Evolutionary conservation across 805 yeast species (phyloP).

Genomic region (Cyberlindnera xishuangbannaensis): DNA sequence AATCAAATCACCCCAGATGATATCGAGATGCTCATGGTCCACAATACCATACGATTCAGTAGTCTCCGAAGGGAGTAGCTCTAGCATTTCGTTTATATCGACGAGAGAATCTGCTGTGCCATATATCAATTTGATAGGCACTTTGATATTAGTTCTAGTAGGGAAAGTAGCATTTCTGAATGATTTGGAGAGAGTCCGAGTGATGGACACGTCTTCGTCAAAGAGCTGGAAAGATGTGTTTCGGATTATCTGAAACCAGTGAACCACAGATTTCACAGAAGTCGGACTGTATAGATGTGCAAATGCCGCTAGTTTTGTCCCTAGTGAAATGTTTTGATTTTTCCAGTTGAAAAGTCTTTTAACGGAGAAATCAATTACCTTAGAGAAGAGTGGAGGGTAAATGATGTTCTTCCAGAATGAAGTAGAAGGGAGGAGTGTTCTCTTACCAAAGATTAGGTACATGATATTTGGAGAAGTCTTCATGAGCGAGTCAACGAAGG

Average conservation of each 20-base stretch:
- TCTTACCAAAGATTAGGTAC: conserved; percentile 68
- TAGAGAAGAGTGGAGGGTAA: conserved; percentile 70
- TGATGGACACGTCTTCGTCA: conserved; percentile 50
- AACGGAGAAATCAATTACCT: conserved; percentile 67
- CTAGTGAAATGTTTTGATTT: conserved; percentile 58
- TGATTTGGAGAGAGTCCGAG: conserved; percentile 31
- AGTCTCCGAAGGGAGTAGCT: conserved; percentile 52
- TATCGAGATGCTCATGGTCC: conserved; percentile 84
- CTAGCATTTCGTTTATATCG: conserved; percentile 71
- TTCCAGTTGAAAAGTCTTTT: conserved; percentile 74
- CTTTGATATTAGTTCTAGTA: conserved; percentile 52
- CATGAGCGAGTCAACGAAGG: conserved; percentile 67
- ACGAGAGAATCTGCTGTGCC: conserved; percentile 80
- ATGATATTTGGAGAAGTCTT: conserved; percentile 72
- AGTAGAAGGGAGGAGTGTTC: conserved; percentile 66
- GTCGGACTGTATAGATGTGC: conserved; percentile 89
- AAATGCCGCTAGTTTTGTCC: conserved; percentile 76
- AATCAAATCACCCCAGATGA: conserved; percentile 80
- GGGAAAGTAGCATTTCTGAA: conserved; percentile 41
- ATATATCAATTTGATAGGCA: conserved; percentile 74
- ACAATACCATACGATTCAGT: conserved; percentile 52
- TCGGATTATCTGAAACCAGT: conserved; percentile 89
- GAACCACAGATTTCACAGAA: conserved; percentile 88
- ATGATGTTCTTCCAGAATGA: conserved; percentile 73
- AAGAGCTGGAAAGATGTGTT: conserved; percentile 82